A percentile compares a stretch with the other conserved stretches of the same genome.
Conservation (phyloP, 805 yeast genomes). For the Metschnikowia gelsemii region DNA sequence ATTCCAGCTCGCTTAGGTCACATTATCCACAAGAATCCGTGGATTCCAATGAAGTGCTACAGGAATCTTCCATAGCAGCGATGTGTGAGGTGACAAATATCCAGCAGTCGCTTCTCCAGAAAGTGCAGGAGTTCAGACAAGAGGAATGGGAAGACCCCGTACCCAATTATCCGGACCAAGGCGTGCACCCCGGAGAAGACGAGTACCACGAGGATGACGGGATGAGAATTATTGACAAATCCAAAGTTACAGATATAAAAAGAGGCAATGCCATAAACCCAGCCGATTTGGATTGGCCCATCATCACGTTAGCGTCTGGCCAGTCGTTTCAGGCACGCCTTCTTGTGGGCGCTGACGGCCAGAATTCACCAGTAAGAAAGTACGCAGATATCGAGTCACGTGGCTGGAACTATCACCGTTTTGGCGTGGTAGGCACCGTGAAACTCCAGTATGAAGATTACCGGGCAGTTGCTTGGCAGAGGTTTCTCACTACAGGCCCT, state of each 20-base stretch:
- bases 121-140: slow-evolving; percentile 38
- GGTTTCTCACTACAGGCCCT: slow-evolving; percentile 90
- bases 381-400: slow-evolving; percentile 80
- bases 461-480: slow-evolving; percentile 83
- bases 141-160: slow-evolving; percentile 19
- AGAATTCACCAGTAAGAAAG: slow-evolving; percentile 85
- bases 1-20: too few relatives aligned
- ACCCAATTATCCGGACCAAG: too few relatives aligned
- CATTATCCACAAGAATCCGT: too few relatives aligned
- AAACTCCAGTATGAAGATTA: slow-evolving; percentile 70
- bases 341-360: slow-evolving; percentile 95
- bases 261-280: slow-evolving; percentile 16
- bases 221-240: slow-evolving; percentile 55
- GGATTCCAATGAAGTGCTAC: slow-evolving; percentile 10
- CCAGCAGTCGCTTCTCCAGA: slow-evolving; percentile 66
- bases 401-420: slow-evolving; percentile 88
- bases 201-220: slow-evolving; percentile 15
- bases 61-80: slow-evolving; percentile 47
- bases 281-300: slow-evolving; percentile 64
- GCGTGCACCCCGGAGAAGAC: too few relatives aligned
- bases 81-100: slow-evolving; percentile 89
- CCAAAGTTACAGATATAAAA: slow-evolving; percentile 61
- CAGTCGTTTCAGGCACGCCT: slow-evolving; percentile 62
- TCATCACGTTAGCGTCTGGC: slow-evolving; percentile 67
- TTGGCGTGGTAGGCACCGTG: slow-evolving; percentile 91